Percentiles rank a stretch among this genome's conserved stretches.
Evolutionary conservation across 768 basidiomycete species (phyloP).

Genomic region (Russula griseocarnosa): DNA sequence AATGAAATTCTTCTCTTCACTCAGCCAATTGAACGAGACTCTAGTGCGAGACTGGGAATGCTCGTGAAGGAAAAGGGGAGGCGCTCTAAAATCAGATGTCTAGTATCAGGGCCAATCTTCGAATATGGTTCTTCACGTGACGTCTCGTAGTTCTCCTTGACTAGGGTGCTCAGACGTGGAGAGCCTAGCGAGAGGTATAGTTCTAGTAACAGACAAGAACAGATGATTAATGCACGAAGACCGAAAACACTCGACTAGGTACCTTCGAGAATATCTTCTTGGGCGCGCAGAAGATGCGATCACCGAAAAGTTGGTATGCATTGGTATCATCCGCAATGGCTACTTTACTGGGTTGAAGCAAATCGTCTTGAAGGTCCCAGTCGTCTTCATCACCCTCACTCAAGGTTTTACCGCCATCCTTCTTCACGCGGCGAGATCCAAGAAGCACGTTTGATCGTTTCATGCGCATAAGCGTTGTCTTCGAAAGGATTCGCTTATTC

Average conservation of each 20-base stretch:
- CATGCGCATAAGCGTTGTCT: slow-evolving; percentile 58
- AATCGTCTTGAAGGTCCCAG: slow-evolving; percentile 68
- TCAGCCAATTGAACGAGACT: slow-evolving; percentile 65
- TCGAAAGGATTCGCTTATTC: slow-evolving; percentile 53
- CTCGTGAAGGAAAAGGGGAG: slow-evolving; percentile 87
- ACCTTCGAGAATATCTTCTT: slow-evolving; percentile 91
- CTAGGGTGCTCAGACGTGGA: slow-evolving; percentile 60
- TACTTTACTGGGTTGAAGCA: slow-evolving; percentile 64
- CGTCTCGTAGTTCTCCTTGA: slow-evolving; percentile 73
- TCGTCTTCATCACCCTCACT: slow-evolving; percentile 64
- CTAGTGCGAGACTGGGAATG: slow-evolving; percentile 63
- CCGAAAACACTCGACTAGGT: slow-evolving; percentile 8
- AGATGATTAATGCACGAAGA: background rate
- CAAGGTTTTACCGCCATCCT: slow-evolving; percentile 32
- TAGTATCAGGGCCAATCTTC: slow-evolving; percentile 48
- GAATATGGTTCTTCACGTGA: slow-evolving; percentile 48
- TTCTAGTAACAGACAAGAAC: slow-evolving; percentile 37
- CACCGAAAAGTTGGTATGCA: slow-evolving; percentile 72
- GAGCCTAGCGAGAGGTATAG: slow-evolving; percentile 81
- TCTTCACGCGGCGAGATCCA: slow-evolving; percentile 59
- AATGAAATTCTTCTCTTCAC: slow-evolving; percentile 56
- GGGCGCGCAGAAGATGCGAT: slow-evolving; percentile 69
- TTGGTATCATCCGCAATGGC: slow-evolving; percentile 86
- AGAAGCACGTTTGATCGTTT: slow-evolving; percentile 67
- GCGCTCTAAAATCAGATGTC: slow-evolving; percentile 69